These are phyloP conservation scores for Kwoniella europaea DNA, from an alignment of 768 basidiomycete genomes.

Conservation along the genomic window DNA sequence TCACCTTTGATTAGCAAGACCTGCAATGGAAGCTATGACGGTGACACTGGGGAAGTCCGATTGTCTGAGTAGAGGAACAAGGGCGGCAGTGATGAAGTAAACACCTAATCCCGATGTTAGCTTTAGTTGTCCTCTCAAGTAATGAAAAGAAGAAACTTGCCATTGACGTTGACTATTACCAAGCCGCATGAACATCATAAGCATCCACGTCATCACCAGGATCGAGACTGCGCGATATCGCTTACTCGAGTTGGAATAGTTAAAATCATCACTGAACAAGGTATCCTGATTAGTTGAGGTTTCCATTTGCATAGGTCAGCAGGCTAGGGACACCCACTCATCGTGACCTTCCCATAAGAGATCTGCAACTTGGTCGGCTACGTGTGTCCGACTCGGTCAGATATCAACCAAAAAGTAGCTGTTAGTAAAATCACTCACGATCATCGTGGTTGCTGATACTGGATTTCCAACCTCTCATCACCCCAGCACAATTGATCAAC, in stretches of 20 bases:
- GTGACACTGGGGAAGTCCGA: conserved; percentile 38
- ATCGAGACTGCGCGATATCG: too few relatives aligned
- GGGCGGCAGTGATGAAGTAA: conserved; percentile 46
- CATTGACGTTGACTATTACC: conserved; percentile 51
- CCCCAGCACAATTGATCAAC: conserved; percentile 55
- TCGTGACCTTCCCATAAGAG: conserved; percentile 35
- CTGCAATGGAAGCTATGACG: conserved; percentile 51
- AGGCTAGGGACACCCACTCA: conserved; percentile 27
- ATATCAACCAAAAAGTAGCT: neutral
- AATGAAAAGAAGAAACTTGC: too few relatives aligned
- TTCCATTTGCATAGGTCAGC: neutral
- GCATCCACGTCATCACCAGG: too few relatives aligned
- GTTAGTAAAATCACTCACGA: conserved; percentile 31
- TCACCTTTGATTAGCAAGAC: conserved; percentile 43
- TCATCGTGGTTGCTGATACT: conserved; percentile 38
- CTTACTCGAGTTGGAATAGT: conserved; percentile 37
- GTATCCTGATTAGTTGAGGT: neutral
- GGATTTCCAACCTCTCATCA: conserved; percentile 38
- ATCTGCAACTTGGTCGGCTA: conserved; percentile 36
- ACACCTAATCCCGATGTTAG: conserved; percentile 25
- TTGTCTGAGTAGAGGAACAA: conserved; percentile 46
- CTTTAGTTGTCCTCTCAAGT: neutral
- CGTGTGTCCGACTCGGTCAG: neutral
- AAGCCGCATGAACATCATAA: too few relatives aligned
- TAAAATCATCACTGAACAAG: conserved; percentile 41